These are phyloP conservation scores for Rhynchospora tenuis DNA, from an alignment of 176 grass and related monocot genomes.

Conservation along the genomic window DNA sequence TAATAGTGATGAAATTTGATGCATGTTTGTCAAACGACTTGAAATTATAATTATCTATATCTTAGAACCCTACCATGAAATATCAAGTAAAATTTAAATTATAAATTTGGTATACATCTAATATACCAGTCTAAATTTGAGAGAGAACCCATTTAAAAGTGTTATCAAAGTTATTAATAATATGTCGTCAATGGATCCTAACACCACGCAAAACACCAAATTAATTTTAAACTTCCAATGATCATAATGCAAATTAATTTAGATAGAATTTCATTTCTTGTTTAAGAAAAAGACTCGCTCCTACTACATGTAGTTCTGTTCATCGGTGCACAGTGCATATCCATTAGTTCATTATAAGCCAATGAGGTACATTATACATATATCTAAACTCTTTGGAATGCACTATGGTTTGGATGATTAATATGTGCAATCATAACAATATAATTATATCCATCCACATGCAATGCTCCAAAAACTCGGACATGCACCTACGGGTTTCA, in stretches of 20 bases:
- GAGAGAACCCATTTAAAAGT: no score
- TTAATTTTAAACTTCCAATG: not conserved
- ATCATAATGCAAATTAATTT: not conserved
- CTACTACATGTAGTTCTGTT: not conserved
- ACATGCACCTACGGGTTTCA: no score
- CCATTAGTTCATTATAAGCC: not conserved
- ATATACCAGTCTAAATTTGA: no score
- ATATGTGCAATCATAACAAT: constrained; percentile 10
- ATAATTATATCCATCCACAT: constrained; percentile 14
- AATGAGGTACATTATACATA: not conserved
- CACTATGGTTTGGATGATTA: not conserved
- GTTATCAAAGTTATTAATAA: no score
- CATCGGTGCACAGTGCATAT: not conserved
- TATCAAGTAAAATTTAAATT: no score
- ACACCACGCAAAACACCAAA: no score
- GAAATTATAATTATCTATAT: no score
- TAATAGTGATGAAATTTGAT: no score
- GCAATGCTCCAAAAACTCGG: constrained; percentile 17
- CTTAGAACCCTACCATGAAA: no score
- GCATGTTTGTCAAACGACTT: no score
- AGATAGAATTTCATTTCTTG: not conserved
- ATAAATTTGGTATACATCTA: no score
- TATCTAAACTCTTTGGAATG: not conserved
- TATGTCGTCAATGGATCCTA: no score
- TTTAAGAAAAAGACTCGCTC: not conserved